Conservation (phyloP, 148 eudicot genomes). For the Rhododendron griersonianum region DNA sequence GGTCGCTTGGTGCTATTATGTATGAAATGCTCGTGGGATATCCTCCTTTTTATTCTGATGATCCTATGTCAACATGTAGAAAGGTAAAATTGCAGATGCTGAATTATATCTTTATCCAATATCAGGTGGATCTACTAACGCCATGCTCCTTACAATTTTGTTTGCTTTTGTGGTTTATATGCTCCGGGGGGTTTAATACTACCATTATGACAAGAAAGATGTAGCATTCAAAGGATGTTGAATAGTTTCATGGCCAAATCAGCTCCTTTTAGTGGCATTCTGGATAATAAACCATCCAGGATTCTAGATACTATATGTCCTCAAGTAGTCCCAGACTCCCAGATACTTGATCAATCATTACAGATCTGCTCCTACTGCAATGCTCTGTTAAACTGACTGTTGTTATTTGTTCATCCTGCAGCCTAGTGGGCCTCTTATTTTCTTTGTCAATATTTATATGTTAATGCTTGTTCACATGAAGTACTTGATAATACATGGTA, state of each 20-base stretch:
- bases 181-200: background rate
- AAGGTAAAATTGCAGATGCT: slow-evolving; percentile 47
- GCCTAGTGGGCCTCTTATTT: background rate
- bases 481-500: background rate
- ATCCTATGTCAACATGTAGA: slow-evolving; percentile 96
- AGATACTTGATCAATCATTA: background rate
- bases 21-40: slow-evolving; percentile 99
- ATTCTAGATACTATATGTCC: background rate
- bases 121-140: background rate
- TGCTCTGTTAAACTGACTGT: background rate
- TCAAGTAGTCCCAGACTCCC: background rate
- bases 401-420: background rate
- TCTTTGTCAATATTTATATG: background rate
- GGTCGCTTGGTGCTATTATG: slow-evolving; percentile 99
- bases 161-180: background rate
- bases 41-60: slow-evolving; percentile 99
- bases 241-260: background rate
- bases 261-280: background rate
- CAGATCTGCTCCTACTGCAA: background rate
- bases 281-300: background rate
- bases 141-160: background rate
- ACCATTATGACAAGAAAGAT: background rate
- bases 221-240: slow-evolving; percentile 1
- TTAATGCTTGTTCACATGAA: background rate
- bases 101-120: background rate